Conservation (phyloP, 495 filamentous ascomycete genomes). For the Friedmanniomyces simplex region DNA sequence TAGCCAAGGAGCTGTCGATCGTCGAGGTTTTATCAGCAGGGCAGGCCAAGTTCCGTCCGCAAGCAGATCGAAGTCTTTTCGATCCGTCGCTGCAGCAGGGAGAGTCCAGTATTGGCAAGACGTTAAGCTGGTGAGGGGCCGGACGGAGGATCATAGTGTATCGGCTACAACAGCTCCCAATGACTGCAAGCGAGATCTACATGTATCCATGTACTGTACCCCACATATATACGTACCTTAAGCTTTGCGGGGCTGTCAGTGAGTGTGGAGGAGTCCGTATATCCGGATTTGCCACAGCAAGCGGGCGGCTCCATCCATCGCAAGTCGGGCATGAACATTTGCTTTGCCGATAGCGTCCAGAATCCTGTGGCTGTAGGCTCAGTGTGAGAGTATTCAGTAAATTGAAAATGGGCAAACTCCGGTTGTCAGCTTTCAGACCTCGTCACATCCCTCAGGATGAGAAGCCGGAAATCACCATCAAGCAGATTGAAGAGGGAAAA, state of each 20-base stretch:
- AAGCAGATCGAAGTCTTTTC: no score
- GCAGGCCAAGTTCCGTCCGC: no score
- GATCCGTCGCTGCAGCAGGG: no score
- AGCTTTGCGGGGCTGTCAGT: slow-evolving; percentile 3
- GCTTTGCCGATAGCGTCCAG: neutral
- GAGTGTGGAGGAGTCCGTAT: neutral
- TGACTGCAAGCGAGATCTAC: neutral
- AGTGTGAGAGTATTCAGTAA: no score
- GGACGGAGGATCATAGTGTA: no score
- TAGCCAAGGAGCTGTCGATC: no score
- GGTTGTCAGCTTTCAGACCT: neutral
- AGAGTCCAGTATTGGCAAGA: no score
- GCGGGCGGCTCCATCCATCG: no score
- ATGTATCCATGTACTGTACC: no score
- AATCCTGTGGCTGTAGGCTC: neutral
- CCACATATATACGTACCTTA: neutral
- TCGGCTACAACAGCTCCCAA: neutral
- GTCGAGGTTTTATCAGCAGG: neutral
- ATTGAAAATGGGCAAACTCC: neutral
- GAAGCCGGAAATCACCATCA: neutral
- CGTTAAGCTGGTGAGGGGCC: no score
- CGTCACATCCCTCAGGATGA: neutral
- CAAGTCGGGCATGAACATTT: no score
- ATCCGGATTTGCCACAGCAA: neutral
- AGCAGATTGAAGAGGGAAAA: neutral